phyloP scores from a whole-genome alignment of 345 rosid genomes.

The Gossypium mustelinum region DNA sequence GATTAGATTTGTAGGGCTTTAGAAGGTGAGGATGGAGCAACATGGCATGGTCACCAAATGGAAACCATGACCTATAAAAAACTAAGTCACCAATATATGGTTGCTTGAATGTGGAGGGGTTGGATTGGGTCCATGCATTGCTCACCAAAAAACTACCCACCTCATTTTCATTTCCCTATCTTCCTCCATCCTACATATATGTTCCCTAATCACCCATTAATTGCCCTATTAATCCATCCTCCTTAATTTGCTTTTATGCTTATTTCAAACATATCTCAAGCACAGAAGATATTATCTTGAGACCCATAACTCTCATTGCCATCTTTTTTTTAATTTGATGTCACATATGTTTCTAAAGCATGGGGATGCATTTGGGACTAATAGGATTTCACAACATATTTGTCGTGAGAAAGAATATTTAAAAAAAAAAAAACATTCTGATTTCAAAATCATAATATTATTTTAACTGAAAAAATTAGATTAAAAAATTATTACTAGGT shows the following conservation, averaged over 20 bases:
- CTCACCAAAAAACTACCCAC: not conserved
- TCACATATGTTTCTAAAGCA: not conserved
- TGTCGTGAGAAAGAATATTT: no score
- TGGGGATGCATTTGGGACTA: not conserved
- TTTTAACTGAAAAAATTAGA: no score
- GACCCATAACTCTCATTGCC: not conserved
- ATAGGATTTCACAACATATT: no score
- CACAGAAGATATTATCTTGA: not conserved
- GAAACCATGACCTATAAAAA: no score
- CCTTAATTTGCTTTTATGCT: no score
- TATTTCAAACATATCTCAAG: not conserved
- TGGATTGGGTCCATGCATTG: not conserved
- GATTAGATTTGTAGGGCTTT: not conserved
- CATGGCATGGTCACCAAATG: no score
- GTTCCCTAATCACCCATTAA: slow-evolving; percentile 13
- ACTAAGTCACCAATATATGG: slow-evolving; percentile 6
- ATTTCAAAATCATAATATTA: no score
- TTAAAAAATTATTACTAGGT: no score
- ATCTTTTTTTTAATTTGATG: not conserved
- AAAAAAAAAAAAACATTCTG: no score
- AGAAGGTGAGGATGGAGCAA: not conserved
- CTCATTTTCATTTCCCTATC: slow-evolving; percentile 21
- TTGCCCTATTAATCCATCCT: not conserved
- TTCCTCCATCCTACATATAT: slow-evolving; percentile 17
- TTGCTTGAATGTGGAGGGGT: slow-evolving; percentile 24